A percentile compares a stretch with the other conserved stretches of the same genome.
Evolutionary conservation across 2,329 filamentous ascomycete genomes (phyloP).

Genomic region (Xylariales sp.): DNA sequence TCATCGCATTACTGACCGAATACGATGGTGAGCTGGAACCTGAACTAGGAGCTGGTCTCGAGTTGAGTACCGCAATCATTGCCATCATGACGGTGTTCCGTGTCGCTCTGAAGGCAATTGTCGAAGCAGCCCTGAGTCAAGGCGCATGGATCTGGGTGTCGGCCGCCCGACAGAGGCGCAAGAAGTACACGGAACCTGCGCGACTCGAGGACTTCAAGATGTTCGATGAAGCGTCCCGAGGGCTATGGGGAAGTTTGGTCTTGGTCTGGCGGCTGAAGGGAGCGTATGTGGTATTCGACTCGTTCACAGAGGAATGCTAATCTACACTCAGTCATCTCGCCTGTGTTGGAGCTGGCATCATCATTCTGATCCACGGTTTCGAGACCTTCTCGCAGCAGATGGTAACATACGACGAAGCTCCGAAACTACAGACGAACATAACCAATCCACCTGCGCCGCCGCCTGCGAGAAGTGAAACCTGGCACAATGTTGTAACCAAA

Average conservation of each 20-base stretch:
- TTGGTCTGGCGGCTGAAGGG: slow-evolving; percentile 32
- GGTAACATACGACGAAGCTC: slow-evolving; percentile 27
- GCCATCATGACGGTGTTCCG: slow-evolving; percentile 33
- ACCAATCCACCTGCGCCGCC: slow-evolving; percentile 19
- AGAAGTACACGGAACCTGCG: slow-evolving; percentile 24
- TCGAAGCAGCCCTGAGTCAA: slow-evolving; percentile 32
- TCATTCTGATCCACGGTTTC: slow-evolving; percentile 31
- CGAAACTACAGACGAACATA: slow-evolving; percentile 15
- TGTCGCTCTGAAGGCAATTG: slow-evolving; percentile 29
- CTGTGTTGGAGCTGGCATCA: slow-evolving; percentile 32
- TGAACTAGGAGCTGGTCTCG: slow-evolving; percentile 20
- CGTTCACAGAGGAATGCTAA: too few relatives aligned
- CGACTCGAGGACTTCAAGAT: slow-evolving; percentile 33
- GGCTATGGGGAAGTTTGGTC: slow-evolving; percentile 29
- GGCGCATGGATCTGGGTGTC: slow-evolving; percentile 36
- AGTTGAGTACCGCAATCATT: slow-evolving; percentile 31
- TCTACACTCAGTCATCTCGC: slow-evolving; percentile 32
- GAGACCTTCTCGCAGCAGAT: slow-evolving; percentile 36
- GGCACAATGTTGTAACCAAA: slow-evolving; percentile 23
- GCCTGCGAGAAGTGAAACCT: slow-evolving; percentile 30
- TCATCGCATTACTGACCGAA: slow-evolving; percentile 24
- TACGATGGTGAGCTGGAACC: slow-evolving; percentile 29
- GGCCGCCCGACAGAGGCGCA: slow-evolving; percentile 26
- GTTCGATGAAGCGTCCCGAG: slow-evolving; percentile 33
- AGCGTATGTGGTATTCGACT: slow-evolving; percentile 18